Conservation (phyloP, 2,329 filamentous ascomycete species). For the Cryoendolithus antarcticus region DNA sequence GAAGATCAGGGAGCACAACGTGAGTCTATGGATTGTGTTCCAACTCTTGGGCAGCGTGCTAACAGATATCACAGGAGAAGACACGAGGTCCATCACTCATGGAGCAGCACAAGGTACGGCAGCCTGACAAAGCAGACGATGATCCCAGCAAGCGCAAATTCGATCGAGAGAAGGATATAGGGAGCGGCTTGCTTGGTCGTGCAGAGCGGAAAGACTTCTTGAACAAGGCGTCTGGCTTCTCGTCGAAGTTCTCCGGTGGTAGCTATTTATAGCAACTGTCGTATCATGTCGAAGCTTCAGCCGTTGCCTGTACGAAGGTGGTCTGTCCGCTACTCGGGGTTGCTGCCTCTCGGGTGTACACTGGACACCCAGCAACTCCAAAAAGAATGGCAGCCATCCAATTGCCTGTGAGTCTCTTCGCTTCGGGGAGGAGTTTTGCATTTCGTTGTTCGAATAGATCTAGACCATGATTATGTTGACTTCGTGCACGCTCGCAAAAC, state of each 20-base stretch:
- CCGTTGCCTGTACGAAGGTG: no score
- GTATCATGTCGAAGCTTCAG: no score
- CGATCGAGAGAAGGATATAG: slow-evolving; percentile 91
- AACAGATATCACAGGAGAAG: slow-evolving; percentile 26
- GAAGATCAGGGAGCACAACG: slow-evolving; percentile 47
- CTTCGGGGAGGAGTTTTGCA: no score
- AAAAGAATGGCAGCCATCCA: no score
- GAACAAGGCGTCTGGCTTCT: slow-evolving; percentile 68
- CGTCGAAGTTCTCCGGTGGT: slow-evolving; percentile 67
- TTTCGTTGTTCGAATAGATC: no score
- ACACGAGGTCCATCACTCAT: slow-evolving; percentile 31
- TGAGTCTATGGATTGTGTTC: slow-evolving; percentile 22
- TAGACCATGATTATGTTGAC: no score
- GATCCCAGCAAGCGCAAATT: slow-evolving; percentile 84
- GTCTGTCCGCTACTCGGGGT: no score
- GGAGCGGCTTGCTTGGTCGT: slow-evolving; percentile 44
- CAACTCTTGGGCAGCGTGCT: background rate
- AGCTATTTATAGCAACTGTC: slow-evolving; percentile 36
- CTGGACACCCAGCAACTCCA: no score
- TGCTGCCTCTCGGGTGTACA: no score
- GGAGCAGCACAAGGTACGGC: slow-evolving; percentile 34
- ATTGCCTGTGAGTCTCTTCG: no score
- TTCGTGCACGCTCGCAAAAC: no score
- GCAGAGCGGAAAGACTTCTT: slow-evolving; percentile 68
- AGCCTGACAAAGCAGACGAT: slow-evolving; percentile 58